A percentile compares a stretch with the other conserved stretches of the same genome.
Evolutionary conservation across 1,284 basidiomycete genomes (phyloP).

Genomic region (Veloboletus limbatus): DNA sequence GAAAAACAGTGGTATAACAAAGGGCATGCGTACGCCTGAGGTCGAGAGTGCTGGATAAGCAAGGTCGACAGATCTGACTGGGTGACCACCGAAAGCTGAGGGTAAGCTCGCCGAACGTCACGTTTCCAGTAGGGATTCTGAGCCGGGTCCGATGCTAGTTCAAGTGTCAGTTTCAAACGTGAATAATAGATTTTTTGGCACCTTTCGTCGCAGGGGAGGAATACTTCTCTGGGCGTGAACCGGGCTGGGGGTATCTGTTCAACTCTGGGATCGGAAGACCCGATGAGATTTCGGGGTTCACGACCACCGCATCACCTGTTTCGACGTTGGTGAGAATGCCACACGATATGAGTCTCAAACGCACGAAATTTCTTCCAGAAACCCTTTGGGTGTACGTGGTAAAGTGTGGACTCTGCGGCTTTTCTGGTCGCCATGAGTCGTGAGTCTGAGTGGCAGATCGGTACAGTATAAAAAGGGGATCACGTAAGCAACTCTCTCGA

Average conservation of each 20-base stretch:
- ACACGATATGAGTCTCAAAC: constrained; percentile 25
- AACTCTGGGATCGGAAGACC: constrained; percentile 79
- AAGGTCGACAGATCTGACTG: constrained; percentile 79
- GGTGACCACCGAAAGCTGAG: constrained; percentile 81
- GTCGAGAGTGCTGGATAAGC: constrained; percentile 76
- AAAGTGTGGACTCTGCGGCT: constrained; percentile 79
- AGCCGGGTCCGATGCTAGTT: constrained; percentile 72
- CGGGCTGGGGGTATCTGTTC: constrained; percentile 85
- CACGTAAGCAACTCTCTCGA: constrained; percentile 19
- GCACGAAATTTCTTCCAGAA: constrained; percentile 95
- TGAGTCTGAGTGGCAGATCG: no score
- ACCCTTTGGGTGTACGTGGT: constrained; percentile 83
- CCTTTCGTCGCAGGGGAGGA: constrained; percentile 86
- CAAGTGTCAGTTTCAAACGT: constrained; percentile 3
- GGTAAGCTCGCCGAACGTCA: constrained; percentile 89
- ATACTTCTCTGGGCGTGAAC: constrained; percentile 81
- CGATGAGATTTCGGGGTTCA: constrained; percentile 89
- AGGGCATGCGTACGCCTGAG: constrained; percentile 52
- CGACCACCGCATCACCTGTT: constrained; percentile 68
- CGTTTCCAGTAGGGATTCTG: constrained; percentile 93
- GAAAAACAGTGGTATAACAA: constrained; percentile 2
- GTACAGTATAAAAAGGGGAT: constrained; percentile 6
- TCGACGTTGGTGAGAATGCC: constrained; percentile 9
- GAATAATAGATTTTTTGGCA: constrained; percentile 31
- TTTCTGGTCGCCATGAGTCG: constrained; percentile 66